Evolutionary conservation across 2,329 filamentous ascomycete genomes (phyloP).

Genomic region (Neurospora sp.): DNA sequence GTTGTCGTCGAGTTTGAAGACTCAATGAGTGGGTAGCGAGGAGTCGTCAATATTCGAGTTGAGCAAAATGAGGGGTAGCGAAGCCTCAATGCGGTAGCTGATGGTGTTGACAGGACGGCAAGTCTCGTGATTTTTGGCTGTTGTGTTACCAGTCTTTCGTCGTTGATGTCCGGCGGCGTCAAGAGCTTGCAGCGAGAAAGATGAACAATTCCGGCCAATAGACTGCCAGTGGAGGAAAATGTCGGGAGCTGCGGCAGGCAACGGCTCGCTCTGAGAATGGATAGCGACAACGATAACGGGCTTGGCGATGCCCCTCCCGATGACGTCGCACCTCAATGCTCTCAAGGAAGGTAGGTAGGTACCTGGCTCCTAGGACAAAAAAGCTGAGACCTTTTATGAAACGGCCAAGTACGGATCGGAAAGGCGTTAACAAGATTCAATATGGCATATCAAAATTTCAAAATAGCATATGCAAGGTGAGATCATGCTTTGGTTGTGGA

Average conservation of each 20-base stretch:
- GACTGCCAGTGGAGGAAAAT: neutral
- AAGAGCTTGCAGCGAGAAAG: neutral
- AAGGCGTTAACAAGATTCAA: too few relatives aligned
- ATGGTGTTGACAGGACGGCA: neutral
- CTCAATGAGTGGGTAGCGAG: neutral
- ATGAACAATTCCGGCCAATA: neutral
- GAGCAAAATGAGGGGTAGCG: neutral
- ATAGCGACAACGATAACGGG: neutral
- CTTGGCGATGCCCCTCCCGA: neutral
- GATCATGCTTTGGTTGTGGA: too few relatives aligned
- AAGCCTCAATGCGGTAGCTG: neutral
- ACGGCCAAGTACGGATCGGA: too few relatives aligned
- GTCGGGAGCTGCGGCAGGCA: neutral
- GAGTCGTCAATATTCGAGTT: neutral
- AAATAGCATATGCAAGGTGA: too few relatives aligned
- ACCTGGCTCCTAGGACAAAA: neutral
- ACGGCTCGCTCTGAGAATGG: neutral
- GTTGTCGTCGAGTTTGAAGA: neutral
- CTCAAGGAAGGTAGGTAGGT: neutral
- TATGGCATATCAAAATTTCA: too few relatives aligned
- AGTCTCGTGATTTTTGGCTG: conserved; percentile 2
- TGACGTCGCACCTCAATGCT: neutral
- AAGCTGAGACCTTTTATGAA: too few relatives aligned
- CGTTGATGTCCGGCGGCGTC: neutral
- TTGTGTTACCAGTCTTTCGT: neutral